Percentiles rank a stretch among this genome's conserved stretches.
Evolutionary conservation across 495 filamentous ascomycete species (phyloP).

Genomic region (Hamigera avellanea): DNA sequence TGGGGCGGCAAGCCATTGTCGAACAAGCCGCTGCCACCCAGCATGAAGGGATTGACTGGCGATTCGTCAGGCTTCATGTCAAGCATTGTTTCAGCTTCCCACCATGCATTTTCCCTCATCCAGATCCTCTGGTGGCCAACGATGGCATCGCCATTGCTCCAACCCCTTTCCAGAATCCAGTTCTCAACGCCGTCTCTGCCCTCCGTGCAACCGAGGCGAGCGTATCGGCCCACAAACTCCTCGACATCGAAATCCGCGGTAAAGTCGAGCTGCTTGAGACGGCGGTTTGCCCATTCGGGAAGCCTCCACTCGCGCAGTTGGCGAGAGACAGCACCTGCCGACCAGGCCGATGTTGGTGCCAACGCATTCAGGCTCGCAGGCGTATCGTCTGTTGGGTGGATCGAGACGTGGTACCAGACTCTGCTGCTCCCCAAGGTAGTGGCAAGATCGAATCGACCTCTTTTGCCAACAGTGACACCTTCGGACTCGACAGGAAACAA

Average conservation of each 20-base stretch:
- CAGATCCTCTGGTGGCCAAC: constrained; percentile 84
- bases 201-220: constrained; percentile 73
- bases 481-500: constrained; percentile 68
- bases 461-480: constrained; percentile 60
- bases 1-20: constrained; percentile 19
- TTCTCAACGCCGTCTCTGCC: constrained; percentile 89
- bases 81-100: constrained; percentile 95
- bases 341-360: constrained; percentile 64
- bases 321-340: constrained; percentile 79
- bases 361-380: constrained; percentile 55
- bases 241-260: constrained; percentile 93
- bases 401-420: constrained; percentile 88
- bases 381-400: constrained; percentile 84
- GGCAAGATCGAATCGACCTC: constrained; percentile 64
- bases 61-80: constrained; percentile 64
- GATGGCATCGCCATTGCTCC: constrained; percentile 95
- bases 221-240: constrained; percentile 77
- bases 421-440: constrained; percentile 63
- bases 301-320: constrained; percentile 88
- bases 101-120: constrained; percentile 92
- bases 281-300: constrained; percentile 90
- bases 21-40: constrained; percentile 15
- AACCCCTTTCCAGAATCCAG: constrained; percentile 91
- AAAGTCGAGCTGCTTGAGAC: constrained; percentile 88
- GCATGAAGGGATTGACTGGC: constrained; percentile 21